phyloP scores from a whole-genome alignment of 495 filamentous ascomycete genomes.

The Choiromyces venosus region DNA sequence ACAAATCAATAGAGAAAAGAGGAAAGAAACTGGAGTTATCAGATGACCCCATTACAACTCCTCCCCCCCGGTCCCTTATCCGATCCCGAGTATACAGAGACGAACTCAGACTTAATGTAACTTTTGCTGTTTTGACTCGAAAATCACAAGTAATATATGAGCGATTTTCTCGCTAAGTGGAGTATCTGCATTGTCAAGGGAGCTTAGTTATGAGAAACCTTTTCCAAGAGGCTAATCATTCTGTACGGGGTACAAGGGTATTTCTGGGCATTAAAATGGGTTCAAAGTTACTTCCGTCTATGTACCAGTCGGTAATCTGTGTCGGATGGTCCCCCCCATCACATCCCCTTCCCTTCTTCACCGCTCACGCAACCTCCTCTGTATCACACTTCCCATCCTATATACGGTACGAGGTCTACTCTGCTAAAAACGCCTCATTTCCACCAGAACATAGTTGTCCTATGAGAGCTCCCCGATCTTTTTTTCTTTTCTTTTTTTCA shows the following conservation, averaged over 20 bases:
- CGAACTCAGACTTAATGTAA: background rate
- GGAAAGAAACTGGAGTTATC: constrained; percentile 18
- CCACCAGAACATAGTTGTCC: background rate
- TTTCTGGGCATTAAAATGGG: background rate
- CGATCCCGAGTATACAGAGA: background rate
- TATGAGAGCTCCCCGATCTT: background rate
- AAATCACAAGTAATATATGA: constrained; percentile 6
- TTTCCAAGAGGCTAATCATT: background rate
- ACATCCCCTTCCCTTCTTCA: background rate
- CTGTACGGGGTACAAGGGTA: background rate
- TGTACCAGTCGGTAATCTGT: background rate
- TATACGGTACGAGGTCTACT: background rate
- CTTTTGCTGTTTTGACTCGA: background rate
- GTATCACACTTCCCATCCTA: background rate
- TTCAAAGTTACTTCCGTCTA: background rate
- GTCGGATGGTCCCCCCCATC: background rate
- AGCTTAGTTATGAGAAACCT: constrained; percentile 14
- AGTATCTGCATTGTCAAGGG: constrained; percentile 5
- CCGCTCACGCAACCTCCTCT: background rate
- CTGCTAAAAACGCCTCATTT: background rate
- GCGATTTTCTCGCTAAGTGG: constrained; percentile 23
- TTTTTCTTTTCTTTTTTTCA: background rate
- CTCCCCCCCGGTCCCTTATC: background rate
- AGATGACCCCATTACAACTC: constrained; percentile 22
- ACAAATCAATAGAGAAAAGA: constrained; percentile 24